These are phyloP conservation scores for Astrothelium subdiscretum DNA, from an alignment of 495 filamentous ascomycete species.

Conservation along the genomic window DNA sequence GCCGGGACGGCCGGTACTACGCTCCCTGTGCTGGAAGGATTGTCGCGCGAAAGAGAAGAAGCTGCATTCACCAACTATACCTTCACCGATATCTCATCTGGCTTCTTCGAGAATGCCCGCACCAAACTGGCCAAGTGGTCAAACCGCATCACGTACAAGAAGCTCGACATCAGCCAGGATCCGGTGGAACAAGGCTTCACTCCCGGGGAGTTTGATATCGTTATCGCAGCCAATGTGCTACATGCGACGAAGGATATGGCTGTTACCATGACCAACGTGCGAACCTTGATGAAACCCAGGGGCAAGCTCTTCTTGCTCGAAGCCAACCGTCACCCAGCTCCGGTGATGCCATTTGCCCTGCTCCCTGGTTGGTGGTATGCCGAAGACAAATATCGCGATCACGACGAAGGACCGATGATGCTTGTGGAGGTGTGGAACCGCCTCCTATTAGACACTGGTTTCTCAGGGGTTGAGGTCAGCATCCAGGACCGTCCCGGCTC, in stretches of 20 bases:
- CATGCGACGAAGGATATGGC: slow-evolving; percentile 11
- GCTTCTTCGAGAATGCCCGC: slow-evolving; percentile 12
- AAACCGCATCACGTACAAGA: slow-evolving; percentile 6
- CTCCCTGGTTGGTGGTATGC: neutral
- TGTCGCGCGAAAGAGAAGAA: neutral
- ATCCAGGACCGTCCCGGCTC: neutral
- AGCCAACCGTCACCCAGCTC: neutral
- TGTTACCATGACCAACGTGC: slow-evolving; percentile 7
- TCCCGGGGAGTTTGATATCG: slow-evolving; percentile 11
- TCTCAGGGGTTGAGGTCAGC: slow-evolving; percentile 17
- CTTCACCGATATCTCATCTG: slow-evolving; percentile 17
- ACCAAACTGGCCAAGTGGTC: slow-evolving; percentile 4
- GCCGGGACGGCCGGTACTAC: slow-evolving; percentile 16
- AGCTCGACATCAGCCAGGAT: slow-evolving; percentile 16
- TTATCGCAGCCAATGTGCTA: slow-evolving; percentile 14
- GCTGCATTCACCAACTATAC: neutral
- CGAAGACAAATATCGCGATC: neutral
- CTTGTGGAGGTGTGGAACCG: slow-evolving; percentile 13
- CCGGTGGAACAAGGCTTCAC: slow-evolving; percentile 13
- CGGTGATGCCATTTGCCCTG: neutral
- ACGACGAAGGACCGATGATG: neutral
- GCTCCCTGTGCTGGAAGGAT: neutral
- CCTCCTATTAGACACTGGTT: slow-evolving; percentile 12
- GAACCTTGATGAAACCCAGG: slow-evolving; percentile 10
- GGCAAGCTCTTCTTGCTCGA: slow-evolving; percentile 14